phyloP scores from a whole-genome alignment of 1,284 basidiomycete species.

The Grifola frondosa region DNA sequence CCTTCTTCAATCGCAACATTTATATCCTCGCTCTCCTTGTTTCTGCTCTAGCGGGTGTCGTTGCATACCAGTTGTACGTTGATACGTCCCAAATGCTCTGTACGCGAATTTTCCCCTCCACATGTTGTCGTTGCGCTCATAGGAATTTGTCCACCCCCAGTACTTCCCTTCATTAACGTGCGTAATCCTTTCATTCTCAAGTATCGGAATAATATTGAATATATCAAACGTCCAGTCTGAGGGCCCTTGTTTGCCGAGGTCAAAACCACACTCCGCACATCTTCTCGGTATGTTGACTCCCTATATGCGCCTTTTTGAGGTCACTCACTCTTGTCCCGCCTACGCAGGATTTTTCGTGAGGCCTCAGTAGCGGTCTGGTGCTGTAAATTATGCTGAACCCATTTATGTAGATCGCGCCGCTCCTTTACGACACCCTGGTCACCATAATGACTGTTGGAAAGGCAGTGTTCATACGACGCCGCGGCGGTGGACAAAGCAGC shows the following conservation, averaged over 20 bases:
- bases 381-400: not conserved
- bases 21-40: constrained; percentile 63
- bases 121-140: too few relatives aligned
- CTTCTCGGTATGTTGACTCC: constrained; percentile 53
- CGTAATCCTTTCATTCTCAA: constrained; percentile 1
- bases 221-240: too few relatives aligned
- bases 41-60: constrained; percentile 61
- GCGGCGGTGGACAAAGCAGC: constrained; percentile 72
- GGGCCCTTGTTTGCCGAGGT: constrained; percentile 75
- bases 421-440: constrained; percentile 74
- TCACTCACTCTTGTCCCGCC: constrained; percentile 6
- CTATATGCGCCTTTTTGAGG: constrained; percentile 4
- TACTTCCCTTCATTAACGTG: constrained; percentile 62
- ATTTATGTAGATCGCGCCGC: constrained; percentile 61
- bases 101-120: constrained; percentile 42
- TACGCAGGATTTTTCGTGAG: constrained; percentile 71
- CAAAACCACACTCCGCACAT: constrained; percentile 75
- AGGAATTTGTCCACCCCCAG: constrained; percentile 33
- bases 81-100: constrained; percentile 72
- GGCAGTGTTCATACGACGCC: constrained; percentile 68
- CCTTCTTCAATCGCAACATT: constrained; percentile 76
- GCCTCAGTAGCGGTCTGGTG: not conserved
- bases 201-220: too few relatives aligned
- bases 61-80: constrained; percentile 78
- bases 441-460: constrained; percentile 77